These are phyloP conservation scores for Cyclaneusma minus DNA, from an alignment of 2,329 filamentous ascomycete genomes.

Conservation along the genomic window DNA sequence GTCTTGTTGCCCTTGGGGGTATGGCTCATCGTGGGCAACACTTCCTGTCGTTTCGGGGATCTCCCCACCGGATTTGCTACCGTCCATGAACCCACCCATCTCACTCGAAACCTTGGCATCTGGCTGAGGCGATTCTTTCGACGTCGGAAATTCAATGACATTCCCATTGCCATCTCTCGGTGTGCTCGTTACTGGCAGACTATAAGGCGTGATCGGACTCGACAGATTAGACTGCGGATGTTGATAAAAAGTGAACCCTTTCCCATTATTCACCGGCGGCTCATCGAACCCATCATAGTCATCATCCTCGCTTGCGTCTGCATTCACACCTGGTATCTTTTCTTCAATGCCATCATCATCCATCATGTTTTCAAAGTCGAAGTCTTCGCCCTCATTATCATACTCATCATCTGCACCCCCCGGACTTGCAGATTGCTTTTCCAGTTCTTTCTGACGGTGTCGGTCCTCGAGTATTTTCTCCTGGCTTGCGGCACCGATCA, in stretches of 20 bases:
- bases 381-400: conserved; percentile 40
- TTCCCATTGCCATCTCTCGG: conserved; percentile 39
- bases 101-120: conserved; percentile 3
- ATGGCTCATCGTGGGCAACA: not conserved
- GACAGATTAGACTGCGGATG: conserved; percentile 28
- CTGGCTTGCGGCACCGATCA: conserved; percentile 52
- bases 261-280: conserved; percentile 5
- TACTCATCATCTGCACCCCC: conserved; percentile 23
- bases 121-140: conserved; percentile 18
- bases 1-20: not conserved
- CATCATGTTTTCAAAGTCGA: conserved; percentile 50
- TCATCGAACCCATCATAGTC: conserved; percentile 32
- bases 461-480: conserved; percentile 59
- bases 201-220: conserved; percentile 35
- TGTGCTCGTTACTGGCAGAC: conserved; percentile 30
- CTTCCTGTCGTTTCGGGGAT: too few relatives aligned
- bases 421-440: conserved; percentile 32
- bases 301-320: conserved; percentile 22
- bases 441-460: conserved; percentile 50
- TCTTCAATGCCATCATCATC: conserved; percentile 52
- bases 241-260: conserved; percentile 15
- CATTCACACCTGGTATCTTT: conserved; percentile 42
- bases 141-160: conserved; percentile 39
- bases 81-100: not conserved
- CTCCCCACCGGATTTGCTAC: conserved; percentile 2